Evolutionary conservation across 441 rosid genomes (phyloP), one percentile per base, ranked within the genome.

Genomic region (Aquilaria agallochum): DNA sequence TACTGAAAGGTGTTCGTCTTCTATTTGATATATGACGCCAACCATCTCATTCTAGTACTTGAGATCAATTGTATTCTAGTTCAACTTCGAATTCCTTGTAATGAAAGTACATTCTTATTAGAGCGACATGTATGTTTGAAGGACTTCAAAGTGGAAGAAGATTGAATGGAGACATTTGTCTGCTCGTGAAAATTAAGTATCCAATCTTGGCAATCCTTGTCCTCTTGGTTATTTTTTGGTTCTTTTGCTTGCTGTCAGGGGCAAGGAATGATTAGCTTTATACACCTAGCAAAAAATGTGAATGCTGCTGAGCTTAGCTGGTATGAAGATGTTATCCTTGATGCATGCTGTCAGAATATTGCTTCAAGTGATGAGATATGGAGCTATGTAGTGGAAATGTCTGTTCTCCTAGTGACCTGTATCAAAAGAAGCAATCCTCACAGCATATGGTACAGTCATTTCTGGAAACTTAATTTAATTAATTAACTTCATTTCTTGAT

Each of bases 261-360:
- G 14, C 95, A 94, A 70, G 96, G 99, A 63, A 87, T 89, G 94
- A 78, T 91, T 72, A 74, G 78, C 66, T 77, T 87, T 64, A 67
- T 79, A 51, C 85, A 86, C 67, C 72, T 91, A 3, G 92, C 80
- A 0, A 86, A 74, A 68, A 83, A 80, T 64, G 89, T 87, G 74
- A 81, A 72, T 80, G 75, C 80, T 20, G 66, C 76, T 55, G 95
- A 86, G 64, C 75, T 94, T 53, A 69, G 85, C 62, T 59, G 49
- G 64, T 94, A 79, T 60, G 88, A 70, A 67, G 94, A 87, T 67
- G 95, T 80, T 51, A 82, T 87, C 76, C 94, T 89, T 66, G 96
- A 91, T 77, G 96, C 90, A 0, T 87, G 99, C 78, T 87, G 95
- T 74, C 89, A 89, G 72, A 91, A 94, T 69, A 82, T 94, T 71